Base-by-base conservation (phyloP, 352 stramenopile species). In the Phytophthora hybrid region DNA sequence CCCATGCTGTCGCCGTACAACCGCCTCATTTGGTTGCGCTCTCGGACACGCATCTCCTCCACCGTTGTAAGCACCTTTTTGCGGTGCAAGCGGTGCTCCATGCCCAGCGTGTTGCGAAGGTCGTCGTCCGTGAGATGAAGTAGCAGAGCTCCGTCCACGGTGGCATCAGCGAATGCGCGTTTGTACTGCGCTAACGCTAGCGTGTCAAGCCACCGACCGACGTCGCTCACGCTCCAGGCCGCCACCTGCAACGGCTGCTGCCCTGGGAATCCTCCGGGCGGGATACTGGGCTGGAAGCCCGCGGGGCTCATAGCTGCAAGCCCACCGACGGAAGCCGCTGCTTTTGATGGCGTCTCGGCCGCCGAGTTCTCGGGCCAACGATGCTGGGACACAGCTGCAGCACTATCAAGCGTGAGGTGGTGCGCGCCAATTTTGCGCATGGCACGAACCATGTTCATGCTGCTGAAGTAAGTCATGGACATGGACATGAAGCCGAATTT, bases 401-500 rank as follows among this genome's bases (percentile, higher is more conserved):
- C 85, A 51, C 86, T 94, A 59, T 93, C 88, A 23, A 98, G 93
- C 53, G 95, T 95, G 32, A 97, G 91, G 80, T 98, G 93, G 47
- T 95, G 91, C 4, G 93, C 90, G 19, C 91, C 91, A 23, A 98
- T 97, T 78, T 95, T 97, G 60, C 96, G 90, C 94, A 99, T 98
- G n/a, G 97, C 97, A 21, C 92, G 88, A 68, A 99, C 96, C 94
- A 99, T 99, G 84, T 98, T 99, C 74, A 99, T 93, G 60, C 90
- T 98, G 73, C 91, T 98, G 66, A 99, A 99, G 82, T 99, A 99
- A 10, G 97, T 98, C 89, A 99, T 97, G 54, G 87, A 97, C 95
- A 99, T 99, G 73, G 88, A 97, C 95, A 99, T 99, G 80, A 99
- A 99, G 34, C 97, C 97, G 73, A 99, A 99, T 81, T 99, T 99